Conservation (phyloP, 495 filamentous ascomycete genomes). For the Aspergillus biplanus region DNA sequence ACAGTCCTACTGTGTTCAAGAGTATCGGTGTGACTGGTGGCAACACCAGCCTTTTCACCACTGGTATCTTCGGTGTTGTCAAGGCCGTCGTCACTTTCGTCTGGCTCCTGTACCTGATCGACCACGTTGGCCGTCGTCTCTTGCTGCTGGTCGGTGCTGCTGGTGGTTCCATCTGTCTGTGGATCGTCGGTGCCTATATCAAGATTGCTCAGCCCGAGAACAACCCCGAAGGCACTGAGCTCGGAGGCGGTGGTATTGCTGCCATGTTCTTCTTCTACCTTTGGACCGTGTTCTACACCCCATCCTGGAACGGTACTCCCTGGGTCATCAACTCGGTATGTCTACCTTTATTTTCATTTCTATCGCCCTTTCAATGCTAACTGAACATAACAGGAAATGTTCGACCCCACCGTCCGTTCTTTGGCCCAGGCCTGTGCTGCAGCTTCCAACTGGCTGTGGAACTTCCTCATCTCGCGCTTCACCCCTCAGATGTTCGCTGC, state of each 20-base stretch:
- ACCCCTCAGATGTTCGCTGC: constrained; percentile 75
- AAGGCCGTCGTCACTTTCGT: constrained; percentile 62
- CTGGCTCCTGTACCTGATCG: constrained; percentile 72
- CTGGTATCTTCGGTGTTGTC: constrained; percentile 58
- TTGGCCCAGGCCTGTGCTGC: constrained; percentile 71
- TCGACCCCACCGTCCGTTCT: constrained; percentile 63
- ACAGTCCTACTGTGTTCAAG: constrained; percentile 62
- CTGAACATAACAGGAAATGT: constrained; percentile 51
- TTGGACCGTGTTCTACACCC: constrained; percentile 78
- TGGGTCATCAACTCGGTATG: constrained; percentile 65
- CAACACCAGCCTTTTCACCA: constrained; percentile 54
- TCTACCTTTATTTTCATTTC: background rate
- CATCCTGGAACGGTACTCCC: constrained; percentile 74
- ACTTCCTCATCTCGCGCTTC: constrained; percentile 74
- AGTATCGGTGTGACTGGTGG: constrained; percentile 60
- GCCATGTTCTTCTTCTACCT: constrained; percentile 82
- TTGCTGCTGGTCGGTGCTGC: constrained; percentile 74
- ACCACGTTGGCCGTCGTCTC: constrained; percentile 69
- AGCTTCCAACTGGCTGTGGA: constrained; percentile 75
- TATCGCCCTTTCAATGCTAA: background rate
- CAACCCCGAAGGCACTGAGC: constrained; percentile 37
- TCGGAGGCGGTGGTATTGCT: constrained; percentile 63
- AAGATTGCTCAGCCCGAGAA: constrained; percentile 57
- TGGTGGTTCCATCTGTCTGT: constrained; percentile 70
- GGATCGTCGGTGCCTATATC: constrained; percentile 74